These are phyloP conservation scores for Oryza brachyantha DNA, from an alignment of 176 grass and related monocot species.

Conservation along the genomic window DNA sequence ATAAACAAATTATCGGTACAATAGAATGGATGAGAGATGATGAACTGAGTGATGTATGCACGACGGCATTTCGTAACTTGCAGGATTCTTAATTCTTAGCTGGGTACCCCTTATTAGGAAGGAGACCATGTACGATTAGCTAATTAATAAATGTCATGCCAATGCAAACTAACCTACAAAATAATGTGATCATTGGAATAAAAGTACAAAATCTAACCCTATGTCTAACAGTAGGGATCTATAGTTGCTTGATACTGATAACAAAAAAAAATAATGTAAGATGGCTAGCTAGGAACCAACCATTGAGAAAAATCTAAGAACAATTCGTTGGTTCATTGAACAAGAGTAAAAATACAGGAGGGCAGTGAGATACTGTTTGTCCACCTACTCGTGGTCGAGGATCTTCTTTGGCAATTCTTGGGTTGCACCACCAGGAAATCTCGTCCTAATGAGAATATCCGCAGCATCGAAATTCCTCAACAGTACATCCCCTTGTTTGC, in stretches of 20 bases:
- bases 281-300: background rate
- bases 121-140: background rate
- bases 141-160: background rate
- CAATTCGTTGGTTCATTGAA: background rate
- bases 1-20: background rate
- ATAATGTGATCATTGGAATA: background rate
- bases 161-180: slow-evolving; percentile 22
- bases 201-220: background rate
- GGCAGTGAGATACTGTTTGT: slow-evolving; percentile 5
- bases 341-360: slow-evolving; percentile 2
- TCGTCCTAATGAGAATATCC: slow-evolving; percentile 71
- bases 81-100: slow-evolving; percentile 10
- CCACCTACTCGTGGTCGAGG: slow-evolving; percentile 77
- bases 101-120: slow-evolving; percentile 24
- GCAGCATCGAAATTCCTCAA: slow-evolving; percentile 64
- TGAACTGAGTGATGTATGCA: slow-evolving; percentile 14
- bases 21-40: background rate
- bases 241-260: background rate
- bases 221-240: background rate
- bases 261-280: background rate
- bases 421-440: slow-evolving; percentile 42
- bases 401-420: slow-evolving; percentile 72
- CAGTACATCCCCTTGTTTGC: slow-evolving; percentile 69
- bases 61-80: slow-evolving; percentile 3
- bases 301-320: slow-evolving; percentile 8